These are phyloP conservation scores for Hericium rajendrae DNA, from an alignment of 768 basidiomycete species.

Conservation along the genomic window DNA sequence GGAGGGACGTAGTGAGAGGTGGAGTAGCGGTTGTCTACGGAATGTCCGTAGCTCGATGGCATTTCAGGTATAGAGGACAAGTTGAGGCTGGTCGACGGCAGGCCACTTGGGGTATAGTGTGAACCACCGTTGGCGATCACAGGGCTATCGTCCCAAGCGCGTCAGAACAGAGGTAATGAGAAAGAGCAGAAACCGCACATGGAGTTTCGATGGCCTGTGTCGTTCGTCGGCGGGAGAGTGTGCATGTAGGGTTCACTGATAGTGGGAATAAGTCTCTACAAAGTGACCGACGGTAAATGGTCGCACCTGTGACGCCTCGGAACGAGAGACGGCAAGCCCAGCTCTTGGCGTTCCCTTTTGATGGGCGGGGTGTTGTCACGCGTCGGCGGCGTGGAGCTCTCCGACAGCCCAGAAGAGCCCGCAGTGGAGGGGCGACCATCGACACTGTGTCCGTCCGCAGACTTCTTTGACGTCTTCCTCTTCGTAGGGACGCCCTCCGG, in stretches of 20 bases:
- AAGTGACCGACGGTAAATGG: too few species aligned
- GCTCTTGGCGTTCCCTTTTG: slow-evolving; percentile 34
- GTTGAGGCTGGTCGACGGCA: too few species aligned
- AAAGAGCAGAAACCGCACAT: not conserved
- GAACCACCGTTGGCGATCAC: too few species aligned
- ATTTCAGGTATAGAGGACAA: not conserved
- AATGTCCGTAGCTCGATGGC: not conserved
- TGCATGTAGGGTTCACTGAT: not conserved
- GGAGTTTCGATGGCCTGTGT: not conserved
- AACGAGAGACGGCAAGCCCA: slow-evolving; percentile 26
- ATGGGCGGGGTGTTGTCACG: slow-evolving; percentile 55
- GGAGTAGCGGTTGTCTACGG: not conserved
- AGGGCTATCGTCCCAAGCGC: too few species aligned
- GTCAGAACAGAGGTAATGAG: too few species aligned
- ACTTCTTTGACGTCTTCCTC: slow-evolving; percentile 55
- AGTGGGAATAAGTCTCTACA: too few species aligned
- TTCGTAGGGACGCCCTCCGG: slow-evolving; percentile 64
- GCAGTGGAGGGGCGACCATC: slow-evolving; percentile 60
- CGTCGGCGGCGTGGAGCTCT: slow-evolving; percentile 63
- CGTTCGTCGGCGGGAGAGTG: not conserved
- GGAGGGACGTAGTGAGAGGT: not conserved
- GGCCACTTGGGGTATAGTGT: too few species aligned
- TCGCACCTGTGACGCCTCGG: slow-evolving; percentile 33
- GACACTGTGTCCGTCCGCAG: slow-evolving; percentile 31
- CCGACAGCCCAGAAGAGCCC: slow-evolving; percentile 65